Percentiles rank a stretch among this genome's conserved stretches.
phyloP scores from a whole-genome alignment of 257 asterid genomes.

The Lycium barbarum region DNA sequence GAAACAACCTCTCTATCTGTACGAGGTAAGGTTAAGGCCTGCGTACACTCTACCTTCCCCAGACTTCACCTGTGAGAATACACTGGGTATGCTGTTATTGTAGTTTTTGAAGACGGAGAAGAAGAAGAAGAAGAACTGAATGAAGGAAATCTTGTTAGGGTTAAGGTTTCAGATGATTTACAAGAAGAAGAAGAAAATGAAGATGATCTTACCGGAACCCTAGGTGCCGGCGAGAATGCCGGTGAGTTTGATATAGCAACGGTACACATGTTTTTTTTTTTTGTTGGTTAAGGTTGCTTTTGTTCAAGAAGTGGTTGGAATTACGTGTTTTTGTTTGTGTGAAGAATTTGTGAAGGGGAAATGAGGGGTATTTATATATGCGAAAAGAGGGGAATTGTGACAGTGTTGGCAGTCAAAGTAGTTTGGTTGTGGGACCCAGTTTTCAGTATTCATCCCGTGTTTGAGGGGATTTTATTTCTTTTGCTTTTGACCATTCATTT shows the following conservation, averaged over 20 bases:
- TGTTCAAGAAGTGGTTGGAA: constrained; percentile 34
- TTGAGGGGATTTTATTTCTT: background rate
- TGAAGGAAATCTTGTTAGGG: background rate
- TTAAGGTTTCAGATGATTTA: constrained; percentile 36
- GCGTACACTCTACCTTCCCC: too few relatives aligned
- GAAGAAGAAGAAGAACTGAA: background rate
- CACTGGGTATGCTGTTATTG: too few relatives aligned
- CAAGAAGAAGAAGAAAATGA: constrained; percentile 30
- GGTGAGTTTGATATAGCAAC: constrained; percentile 74
- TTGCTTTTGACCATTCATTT: constrained; percentile 27
- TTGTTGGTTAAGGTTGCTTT: background rate
- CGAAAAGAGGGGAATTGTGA: background rate
- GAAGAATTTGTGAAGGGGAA: background rate
- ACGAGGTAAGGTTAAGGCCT: too few relatives aligned
- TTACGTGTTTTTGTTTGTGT: constrained; percentile 2
- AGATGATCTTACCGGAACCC: constrained; percentile 35
- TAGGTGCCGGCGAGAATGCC: constrained; percentile 48
- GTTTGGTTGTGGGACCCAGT: constrained; percentile 16
- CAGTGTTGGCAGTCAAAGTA: constrained; percentile 32
- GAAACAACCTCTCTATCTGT: too few relatives aligned
- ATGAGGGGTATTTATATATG: constrained; percentile 32
- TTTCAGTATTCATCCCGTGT: constrained; percentile 39
- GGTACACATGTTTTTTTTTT: constrained; percentile 42
- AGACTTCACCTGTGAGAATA: too few relatives aligned
- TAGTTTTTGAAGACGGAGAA: too few relatives aligned